Base-by-base conservation (phyloP, 805 yeast genomes). In the Wickerhamiella lipophila region DNA sequence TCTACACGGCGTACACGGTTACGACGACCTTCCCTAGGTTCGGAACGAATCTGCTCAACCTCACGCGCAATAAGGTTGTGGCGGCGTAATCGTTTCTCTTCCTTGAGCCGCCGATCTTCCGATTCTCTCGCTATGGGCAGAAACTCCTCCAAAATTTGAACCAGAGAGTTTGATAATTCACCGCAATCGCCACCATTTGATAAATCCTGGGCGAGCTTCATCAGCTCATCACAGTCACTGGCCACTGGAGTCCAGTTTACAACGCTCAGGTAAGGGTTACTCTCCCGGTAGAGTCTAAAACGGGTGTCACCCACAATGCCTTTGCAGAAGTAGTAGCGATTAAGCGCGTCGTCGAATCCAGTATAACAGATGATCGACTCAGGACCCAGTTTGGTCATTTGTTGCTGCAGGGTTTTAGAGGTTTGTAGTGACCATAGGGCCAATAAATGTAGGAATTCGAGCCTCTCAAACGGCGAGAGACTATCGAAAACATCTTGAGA, bases 191-290 rank as follows among this genome's bases (percentile, higher is more conserved):
- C 34, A 29, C 35, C 22, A 21, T 23, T 23, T 23, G 26, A 23
- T 8, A 58, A 52, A 15, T 42, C 41, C 2, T 42, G 39, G 15
- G 46, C 46, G 21, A 65, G 53, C 11, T 21, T 41, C 29, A 50
- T 46, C 6, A 64, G 51, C 47, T 63, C 65, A 6, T 50, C 54
- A 8, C 50, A 51, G 15, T 48, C 44, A 19, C 58, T 49, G 7
- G 69, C 68, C 6, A 67, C 60, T 1, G 66, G 55, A 29, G 53
- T 51, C 70, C 70, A 67, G 40, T 54, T 54, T 15, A 63, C 66
- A 6, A 53, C 49, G 12, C 57, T 46, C 35, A 62, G 52, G 18
- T 56, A 54, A 13, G 66, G 61, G 52, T 61, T 61, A 4, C 65
- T 54, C 50, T 64, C 61, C 6, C 56, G 46, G 52, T 60, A 66